phyloP scores from a whole-genome alignment of 1,284 basidiomycete genomes.

The Athelia psychrophila region DNA sequence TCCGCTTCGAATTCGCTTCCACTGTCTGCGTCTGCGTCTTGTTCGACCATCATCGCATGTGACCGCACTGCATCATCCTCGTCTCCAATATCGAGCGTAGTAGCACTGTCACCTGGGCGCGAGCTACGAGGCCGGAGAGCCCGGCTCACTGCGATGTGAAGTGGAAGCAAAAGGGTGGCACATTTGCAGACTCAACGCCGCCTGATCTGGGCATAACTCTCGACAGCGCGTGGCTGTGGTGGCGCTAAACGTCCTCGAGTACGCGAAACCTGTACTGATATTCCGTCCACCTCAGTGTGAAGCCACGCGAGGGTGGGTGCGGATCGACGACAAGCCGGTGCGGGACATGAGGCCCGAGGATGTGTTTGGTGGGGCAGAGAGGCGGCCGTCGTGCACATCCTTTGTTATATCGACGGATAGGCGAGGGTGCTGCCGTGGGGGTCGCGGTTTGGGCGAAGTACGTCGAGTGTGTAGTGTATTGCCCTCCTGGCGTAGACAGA shows the following conservation, averaged over 20 bases:
- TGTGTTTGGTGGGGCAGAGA: too few relatives aligned
- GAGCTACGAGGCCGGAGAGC: slow-evolving; percentile 31
- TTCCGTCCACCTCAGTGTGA: too few relatives aligned
- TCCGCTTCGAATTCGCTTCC: slow-evolving; percentile 44
- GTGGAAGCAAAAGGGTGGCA: too few relatives aligned
- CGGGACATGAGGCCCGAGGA: too few relatives aligned
- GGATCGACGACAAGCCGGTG: too few relatives aligned
- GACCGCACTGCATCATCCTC: slow-evolving; percentile 23
- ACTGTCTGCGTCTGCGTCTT: slow-evolving; percentile 26
- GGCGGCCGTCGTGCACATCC: slow-evolving; percentile 91
- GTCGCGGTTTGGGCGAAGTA: slow-evolving; percentile 76
- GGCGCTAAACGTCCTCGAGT: too few relatives aligned
- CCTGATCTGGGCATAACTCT: too few relatives aligned
- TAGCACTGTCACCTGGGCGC: slow-evolving; percentile 31
- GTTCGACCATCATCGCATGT: slow-evolving; percentile 9
- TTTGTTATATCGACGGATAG: too few relatives aligned
- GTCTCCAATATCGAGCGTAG: slow-evolving; percentile 12
- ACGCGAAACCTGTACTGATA: too few relatives aligned
- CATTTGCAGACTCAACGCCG: too few relatives aligned
- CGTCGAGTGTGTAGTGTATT: slow-evolving; percentile 96
- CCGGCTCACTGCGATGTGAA: slow-evolving; percentile 27
- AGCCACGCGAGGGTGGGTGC: too few relatives aligned
- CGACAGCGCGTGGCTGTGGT: too few relatives aligned
- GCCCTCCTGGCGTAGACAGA: slow-evolving; percentile 85
- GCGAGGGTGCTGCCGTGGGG: slow-evolving; percentile 30